A percentile compares a stretch with the other conserved stretches of the same genome.
Evolutionary conservation across 768 basidiomycete species (phyloP).

Genomic region (Mrakia gelida): DNA sequence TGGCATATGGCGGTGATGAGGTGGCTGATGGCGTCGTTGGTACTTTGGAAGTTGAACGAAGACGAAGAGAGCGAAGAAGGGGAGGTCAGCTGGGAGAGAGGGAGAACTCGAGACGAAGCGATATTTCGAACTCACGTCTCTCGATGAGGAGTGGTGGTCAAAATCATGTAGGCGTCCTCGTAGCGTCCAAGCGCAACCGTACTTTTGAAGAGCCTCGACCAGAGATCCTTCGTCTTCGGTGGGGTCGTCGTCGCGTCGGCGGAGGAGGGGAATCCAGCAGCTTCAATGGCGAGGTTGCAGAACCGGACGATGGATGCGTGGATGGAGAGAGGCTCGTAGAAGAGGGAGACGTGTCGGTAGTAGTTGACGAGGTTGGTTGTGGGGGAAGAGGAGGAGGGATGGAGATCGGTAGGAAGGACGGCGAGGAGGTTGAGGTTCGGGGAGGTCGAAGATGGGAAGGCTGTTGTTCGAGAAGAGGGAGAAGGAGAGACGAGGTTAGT

Average conservation of each 20-base stretch:
- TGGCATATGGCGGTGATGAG: slow-evolving; percentile 92
- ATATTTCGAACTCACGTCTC: slow-evolving; percentile 58
- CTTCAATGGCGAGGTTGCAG: slow-evolving; percentile 73
- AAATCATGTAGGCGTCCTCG: slow-evolving; percentile 79
- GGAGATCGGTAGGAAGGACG: slow-evolving; percentile 17
- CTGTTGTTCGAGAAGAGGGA: slow-evolving; percentile 44
- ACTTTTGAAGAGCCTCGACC: slow-evolving; percentile 73
- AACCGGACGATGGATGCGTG: slow-evolving; percentile 66
- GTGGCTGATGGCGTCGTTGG: slow-evolving; percentile 72
- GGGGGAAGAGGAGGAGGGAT: neutral
- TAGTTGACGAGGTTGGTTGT: slow-evolving; percentile 56
- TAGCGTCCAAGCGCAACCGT: slow-evolving; percentile 67
- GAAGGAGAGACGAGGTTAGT: neutral
- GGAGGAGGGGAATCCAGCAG: slow-evolving; percentile 31
- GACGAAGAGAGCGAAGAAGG: slow-evolving; percentile 6
- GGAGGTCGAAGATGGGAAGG: slow-evolving; percentile 53
- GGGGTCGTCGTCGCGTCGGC: neutral
- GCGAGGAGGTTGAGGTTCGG: slow-evolving; percentile 50
- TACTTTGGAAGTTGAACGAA: slow-evolving; percentile 49
- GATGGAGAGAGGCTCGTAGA: slow-evolving; percentile 62
- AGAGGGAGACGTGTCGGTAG: slow-evolving; percentile 68
- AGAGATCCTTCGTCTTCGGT: slow-evolving; percentile 58
- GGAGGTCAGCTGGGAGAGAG: slow-evolving; percentile 1
- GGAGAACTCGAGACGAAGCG: neutral
- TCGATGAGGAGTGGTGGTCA: slow-evolving; percentile 69